phyloP scores from a whole-genome alignment of 805 yeast species.

The Torulaspora microellipsoides region DNA sequence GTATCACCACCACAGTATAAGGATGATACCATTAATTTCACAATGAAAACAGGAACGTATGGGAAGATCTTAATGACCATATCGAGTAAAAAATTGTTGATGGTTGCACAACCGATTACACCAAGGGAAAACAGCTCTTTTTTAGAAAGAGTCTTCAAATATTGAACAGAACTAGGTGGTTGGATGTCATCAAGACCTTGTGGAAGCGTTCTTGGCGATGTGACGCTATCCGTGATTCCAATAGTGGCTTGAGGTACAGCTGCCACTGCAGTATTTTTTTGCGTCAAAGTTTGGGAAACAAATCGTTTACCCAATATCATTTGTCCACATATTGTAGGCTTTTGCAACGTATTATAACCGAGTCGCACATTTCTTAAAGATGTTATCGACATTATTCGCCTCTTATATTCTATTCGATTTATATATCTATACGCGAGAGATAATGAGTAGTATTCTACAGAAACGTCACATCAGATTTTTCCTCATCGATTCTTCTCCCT shows the following conservation, averaged over 20 bases:
- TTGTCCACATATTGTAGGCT: background rate
- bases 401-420: too few species aligned
- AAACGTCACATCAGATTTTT: too few species aligned
- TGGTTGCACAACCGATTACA: conserved; percentile 64
- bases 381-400: too few species aligned
- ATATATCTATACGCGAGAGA: too few species aligned
- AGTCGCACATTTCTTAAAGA: background rate
- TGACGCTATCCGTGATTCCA: background rate
- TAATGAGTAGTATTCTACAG: too few species aligned
- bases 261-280: conserved; percentile 13
- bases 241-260: conserved; percentile 3
- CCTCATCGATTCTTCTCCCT: too few species aligned
- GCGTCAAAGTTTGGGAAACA: conserved; percentile 16
- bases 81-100: conserved; percentile 58
- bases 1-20: conserved; percentile 90
- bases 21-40: conserved; percentile 71
- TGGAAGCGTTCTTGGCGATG: background rate
- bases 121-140: conserved; percentile 59
- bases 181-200: conserved; percentile 9
- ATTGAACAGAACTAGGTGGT: conserved; percentile 29
- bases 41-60: conserved; percentile 62
- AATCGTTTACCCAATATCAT: conserved; percentile 2
- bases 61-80: conserved; percentile 65
- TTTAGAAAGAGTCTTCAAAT: conserved; percentile 49
- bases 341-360: background rate